These are phyloP conservation scores for Desmodesmus armatus DNA, from an alignment of 139 green algal species.

Conservation along the genomic window DNA sequence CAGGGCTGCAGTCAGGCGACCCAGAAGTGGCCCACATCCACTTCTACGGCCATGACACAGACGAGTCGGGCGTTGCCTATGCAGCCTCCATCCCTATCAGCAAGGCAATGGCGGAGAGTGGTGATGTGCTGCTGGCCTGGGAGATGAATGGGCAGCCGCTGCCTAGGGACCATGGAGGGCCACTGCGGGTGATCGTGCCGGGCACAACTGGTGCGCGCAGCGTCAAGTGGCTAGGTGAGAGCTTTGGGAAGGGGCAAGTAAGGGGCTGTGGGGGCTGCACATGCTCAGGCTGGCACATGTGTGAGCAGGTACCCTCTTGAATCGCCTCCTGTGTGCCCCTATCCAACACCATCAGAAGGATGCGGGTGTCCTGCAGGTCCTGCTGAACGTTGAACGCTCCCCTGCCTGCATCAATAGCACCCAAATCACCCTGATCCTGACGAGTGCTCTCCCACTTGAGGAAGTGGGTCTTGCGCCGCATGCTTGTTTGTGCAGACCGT, in stretches of 20 bases:
- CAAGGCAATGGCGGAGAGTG: slow-evolving; percentile 56
- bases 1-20: slow-evolving; percentile 43
- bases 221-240: slow-evolving; percentile 87
- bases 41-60: slow-evolving; percentile 82
- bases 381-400: too few species aligned
- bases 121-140: slow-evolving; percentile 91
- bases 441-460: neutral
- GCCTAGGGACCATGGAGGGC: slow-evolving; percentile 82
- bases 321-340: too few species aligned
- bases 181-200: slow-evolving; percentile 82
- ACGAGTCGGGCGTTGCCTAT: slow-evolving; percentile 63
- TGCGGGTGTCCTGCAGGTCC: neutral
- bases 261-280: too few species aligned
- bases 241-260: too few species aligned
- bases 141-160: slow-evolving; percentile 94
- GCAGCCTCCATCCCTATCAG: slow-evolving; percentile 79
- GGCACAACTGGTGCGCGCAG: slow-evolving; percentile 79
- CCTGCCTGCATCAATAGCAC: too few species aligned
- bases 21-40: slow-evolving; percentile 70
- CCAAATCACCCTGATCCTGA: neutral
- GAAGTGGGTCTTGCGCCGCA: neutral
- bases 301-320: too few species aligned
- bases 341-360: too few species aligned
- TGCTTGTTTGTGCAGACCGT: slow-evolving; percentile 36
- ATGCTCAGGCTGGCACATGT: too few species aligned